phyloP scores from a whole-genome alignment of 441 rosid species.

The Metrosideros polymorpha region DNA sequence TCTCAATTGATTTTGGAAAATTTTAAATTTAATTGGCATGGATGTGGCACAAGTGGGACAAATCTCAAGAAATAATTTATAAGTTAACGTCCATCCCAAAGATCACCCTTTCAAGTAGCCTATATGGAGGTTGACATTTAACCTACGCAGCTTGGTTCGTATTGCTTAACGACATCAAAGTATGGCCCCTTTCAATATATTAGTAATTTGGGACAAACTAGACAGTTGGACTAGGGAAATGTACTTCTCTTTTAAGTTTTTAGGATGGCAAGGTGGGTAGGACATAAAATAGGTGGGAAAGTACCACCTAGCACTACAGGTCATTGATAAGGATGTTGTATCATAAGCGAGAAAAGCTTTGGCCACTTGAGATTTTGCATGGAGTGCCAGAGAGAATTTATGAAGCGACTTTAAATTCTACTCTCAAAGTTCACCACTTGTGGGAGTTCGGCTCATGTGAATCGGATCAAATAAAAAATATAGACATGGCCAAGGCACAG shows the following conservation, averaged over 20 bases:
- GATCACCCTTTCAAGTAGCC: neutral
- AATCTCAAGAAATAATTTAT: neutral
- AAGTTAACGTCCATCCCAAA: neutral
- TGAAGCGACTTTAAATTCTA: neutral
- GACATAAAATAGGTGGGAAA: neutral
- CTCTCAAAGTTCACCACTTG: rapidly evolving
- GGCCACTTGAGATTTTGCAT: neutral
- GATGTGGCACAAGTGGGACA: neutral
- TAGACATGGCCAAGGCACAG: neutral
- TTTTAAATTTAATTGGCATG: neutral
- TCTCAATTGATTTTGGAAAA: neutral
- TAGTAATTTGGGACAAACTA: neutral
- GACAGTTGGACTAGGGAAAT: neutral
- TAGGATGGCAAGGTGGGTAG: neutral
- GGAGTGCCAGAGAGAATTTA: neutral
- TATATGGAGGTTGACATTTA: neutral
- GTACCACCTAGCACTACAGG: neutral
- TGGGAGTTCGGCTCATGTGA: neutral
- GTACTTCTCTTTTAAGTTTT: neutral
- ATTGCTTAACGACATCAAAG: neutral
- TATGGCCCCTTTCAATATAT: neutral
- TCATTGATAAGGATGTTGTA: neutral
- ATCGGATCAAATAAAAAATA: neutral
- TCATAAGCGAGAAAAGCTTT: neutral
- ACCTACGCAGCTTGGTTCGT: neutral